phyloP scores from a whole-genome alignment of 257 asterid species.

The Scutellaria galericulata region DNA sequence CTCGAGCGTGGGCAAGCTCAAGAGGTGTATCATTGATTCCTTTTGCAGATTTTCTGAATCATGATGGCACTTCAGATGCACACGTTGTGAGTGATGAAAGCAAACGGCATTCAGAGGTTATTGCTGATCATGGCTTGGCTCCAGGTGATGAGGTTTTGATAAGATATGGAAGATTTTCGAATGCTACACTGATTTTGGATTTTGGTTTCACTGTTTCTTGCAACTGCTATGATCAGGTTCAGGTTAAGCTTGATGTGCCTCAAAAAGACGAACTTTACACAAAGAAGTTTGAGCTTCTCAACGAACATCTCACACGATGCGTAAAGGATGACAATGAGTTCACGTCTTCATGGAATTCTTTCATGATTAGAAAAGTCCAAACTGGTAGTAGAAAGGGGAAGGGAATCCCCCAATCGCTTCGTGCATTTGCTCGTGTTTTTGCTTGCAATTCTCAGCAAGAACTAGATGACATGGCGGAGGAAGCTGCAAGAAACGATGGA shows the following conservation, averaged over 20 bases:
- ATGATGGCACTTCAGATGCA: conserved; percentile 64
- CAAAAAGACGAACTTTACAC: conserved; percentile 53
- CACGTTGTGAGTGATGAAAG: conserved; percentile 59
- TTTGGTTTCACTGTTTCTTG: conserved; percentile 72
- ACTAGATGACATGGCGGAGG: conserved; percentile 56
- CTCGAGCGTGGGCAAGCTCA: conserved; percentile 91
- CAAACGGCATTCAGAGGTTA: conserved; percentile 64
- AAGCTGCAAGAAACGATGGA: conserved; percentile 72
- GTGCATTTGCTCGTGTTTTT: conserved; percentile 83
- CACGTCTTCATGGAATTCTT: conserved; percentile 52
- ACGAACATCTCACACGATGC: conserved; percentile 45
- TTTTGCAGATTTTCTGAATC: conserved; percentile 85
- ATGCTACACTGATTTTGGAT: conserved; percentile 76
- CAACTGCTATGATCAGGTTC: conserved; percentile 72
- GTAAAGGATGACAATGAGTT: conserved; percentile 53
- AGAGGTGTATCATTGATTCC: conserved; percentile 84
- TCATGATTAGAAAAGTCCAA: conserved; percentile 69
- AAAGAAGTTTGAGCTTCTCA: conserved; percentile 67
- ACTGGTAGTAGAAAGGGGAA: conserved; percentile 57
- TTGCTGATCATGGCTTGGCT: conserved; percentile 71
- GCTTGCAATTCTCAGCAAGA: conserved; percentile 64
- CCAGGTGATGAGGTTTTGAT: conserved; percentile 80
- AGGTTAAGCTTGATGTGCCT: conserved; percentile 57
- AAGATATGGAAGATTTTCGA: conserved; percentile 77
- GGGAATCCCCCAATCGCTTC: conserved; percentile 83